Base-by-base conservation (phyloP, 768 basidiomycete species). In the Neoboletus subvelutipes region DNA sequence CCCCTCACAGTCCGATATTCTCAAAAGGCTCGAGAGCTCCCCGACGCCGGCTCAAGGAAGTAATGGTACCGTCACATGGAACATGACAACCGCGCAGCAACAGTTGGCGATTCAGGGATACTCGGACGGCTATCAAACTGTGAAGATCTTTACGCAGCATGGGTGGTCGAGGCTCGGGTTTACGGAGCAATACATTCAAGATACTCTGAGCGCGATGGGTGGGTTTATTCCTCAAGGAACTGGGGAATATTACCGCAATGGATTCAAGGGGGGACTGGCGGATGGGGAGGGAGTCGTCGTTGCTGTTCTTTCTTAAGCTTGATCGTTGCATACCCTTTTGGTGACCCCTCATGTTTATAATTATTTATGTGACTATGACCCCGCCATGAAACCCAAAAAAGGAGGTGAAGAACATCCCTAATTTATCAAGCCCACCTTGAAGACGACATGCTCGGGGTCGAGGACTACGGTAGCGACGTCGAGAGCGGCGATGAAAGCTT, bases 381-480 rank as follows among this genome's bases (percentile, higher is more conserved):
- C 52, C 57, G 31, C 45, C 6, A 7, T 5, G 1, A 33, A 45
- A 52, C 36, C 52, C 36, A 22, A 57, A 48, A 45, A 37, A 15
- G 57, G 18, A 47, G 41, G 18, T 18, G 8, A 34, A 9, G 22
- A 12, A 10, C 12, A 18, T 3, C 1, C 36, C 50, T 11, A 31
- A 39, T 40, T 39, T 48, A 31, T 28, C 36, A 28, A 47, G 1
- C 10, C 9, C 13, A 7, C 4, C 24, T 15, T 33, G 22, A 33
- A 2, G 17, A 60, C 54, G 65, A 58, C 62, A 91, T 90, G 87
- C 81, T 91, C 59, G 87, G 87, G 33, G 78, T 92, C 56, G 88
- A 87, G 64, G 83, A 78, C 76, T 91, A 92, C 64, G 88, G 87
- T 60, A 92, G 89, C 72, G 87, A 79, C 73, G 80, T 72, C 64